Evolutionary conservation across 2,329 filamentous ascomycete species (phyloP).

Genomic region (Dothistroma septosporum): DNA sequence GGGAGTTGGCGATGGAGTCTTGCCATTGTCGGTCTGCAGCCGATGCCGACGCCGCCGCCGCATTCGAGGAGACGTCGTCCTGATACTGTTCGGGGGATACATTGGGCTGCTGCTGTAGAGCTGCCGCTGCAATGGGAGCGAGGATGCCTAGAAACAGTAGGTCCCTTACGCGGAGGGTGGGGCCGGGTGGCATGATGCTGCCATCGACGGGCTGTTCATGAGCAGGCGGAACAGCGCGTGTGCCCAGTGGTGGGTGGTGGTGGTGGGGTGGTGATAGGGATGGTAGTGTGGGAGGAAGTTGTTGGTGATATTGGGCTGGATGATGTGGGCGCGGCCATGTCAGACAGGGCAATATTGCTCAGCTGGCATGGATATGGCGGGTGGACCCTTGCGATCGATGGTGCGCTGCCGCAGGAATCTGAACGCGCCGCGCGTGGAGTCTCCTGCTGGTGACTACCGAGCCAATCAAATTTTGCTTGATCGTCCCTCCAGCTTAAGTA

Average conservation of each 20-base stretch:
- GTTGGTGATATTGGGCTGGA: neutral
- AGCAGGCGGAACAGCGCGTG: neutral
- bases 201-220: conserved; percentile 19
- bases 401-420: no score
- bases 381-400: no score
- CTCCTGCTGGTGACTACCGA: no score
- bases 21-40: conserved; percentile 16
- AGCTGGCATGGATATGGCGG: no score
- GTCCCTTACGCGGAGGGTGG: conserved; percentile 28
- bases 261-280: conserved; percentile 1
- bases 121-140: conserved; percentile 31
- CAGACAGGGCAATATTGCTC: no score
- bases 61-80: conserved; percentile 20
- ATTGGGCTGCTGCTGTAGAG: conserved; percentile 39
- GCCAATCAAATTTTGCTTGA: no score
- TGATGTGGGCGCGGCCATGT: neutral
- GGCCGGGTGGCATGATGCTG: conserved; percentile 33
- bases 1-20: conserved; percentile 23
- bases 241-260: neutral
- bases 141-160: conserved; percentile 31
- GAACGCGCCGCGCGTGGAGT: no score
- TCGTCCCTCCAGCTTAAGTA: no score
- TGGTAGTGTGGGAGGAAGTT: neutral
- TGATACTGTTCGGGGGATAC: conserved; percentile 10
- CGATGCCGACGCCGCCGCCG: conserved; percentile 22